Conservation (phyloP, 164 flowering plant genomes). For the Stephania yunnanensis region DNA sequence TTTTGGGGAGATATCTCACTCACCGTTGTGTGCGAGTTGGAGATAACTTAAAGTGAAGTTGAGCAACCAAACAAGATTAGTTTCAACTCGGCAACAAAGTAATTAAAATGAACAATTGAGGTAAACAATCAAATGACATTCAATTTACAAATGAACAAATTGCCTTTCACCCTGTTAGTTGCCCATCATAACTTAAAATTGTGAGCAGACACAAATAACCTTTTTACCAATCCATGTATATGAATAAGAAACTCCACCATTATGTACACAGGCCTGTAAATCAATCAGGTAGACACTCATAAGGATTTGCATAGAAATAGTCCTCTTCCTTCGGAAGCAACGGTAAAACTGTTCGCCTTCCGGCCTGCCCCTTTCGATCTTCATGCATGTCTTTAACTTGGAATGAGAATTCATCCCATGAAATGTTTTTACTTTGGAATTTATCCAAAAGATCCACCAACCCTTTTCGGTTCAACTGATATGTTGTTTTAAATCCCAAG, state of each 20-base stretch:
- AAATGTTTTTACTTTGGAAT: constrained; percentile 23
- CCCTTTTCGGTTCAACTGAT: constrained; percentile 55
- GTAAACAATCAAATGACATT: too few species aligned
- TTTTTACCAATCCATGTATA: not conserved
- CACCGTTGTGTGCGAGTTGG: too few species aligned
- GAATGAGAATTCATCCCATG: constrained; percentile 69
- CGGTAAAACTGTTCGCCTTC: constrained; percentile 53
- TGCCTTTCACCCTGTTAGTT: not conserved
- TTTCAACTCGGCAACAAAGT: too few species aligned
- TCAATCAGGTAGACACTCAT: constrained; percentile 41
- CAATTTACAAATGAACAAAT: too few species aligned
- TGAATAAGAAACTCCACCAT: not conserved
- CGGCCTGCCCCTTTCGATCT: constrained; percentile 62
- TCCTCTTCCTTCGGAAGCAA: constrained; percentile 86
- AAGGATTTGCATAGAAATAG: constrained; percentile 79
- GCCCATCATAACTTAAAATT: constrained; percentile 5
- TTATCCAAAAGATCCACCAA: constrained; percentile 66
- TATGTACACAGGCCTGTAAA: too few species aligned
- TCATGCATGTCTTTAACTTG: constrained; percentile 57
- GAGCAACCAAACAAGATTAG: too few species aligned
- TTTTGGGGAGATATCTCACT: too few species aligned
- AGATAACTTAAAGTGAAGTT: too few species aligned
- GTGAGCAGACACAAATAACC: not conserved
- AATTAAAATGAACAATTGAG: too few species aligned
- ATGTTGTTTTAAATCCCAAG: constrained; percentile 73